phyloP scores from a whole-genome alignment of 2,329 filamentous ascomycete genomes.

The Apiospora malaysiana region DNA sequence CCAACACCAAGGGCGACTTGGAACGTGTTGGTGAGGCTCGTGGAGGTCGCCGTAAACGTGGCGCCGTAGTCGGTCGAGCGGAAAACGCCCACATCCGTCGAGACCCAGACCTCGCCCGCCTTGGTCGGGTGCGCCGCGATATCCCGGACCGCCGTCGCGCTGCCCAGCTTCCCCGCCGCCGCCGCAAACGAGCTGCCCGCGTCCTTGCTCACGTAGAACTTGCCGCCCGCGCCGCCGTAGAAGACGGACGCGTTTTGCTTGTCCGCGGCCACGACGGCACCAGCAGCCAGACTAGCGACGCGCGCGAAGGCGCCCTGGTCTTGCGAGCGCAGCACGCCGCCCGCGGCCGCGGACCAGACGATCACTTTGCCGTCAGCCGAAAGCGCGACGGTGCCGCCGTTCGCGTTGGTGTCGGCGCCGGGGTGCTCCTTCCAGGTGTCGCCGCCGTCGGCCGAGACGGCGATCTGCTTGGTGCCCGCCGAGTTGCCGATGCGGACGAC shows the following conservation, averaged over 20 bases:
- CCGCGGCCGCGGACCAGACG: constrained; percentile 51
- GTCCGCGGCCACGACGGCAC: constrained; percentile 58
- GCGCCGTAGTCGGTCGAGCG: constrained; percentile 57
- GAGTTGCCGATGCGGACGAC: constrained; percentile 58
- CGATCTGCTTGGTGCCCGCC: constrained; percentile 50
- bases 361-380: constrained; percentile 57
- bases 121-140: constrained; percentile 61
- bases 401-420: constrained; percentile 50
- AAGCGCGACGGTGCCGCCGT: constrained; percentile 54
- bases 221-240: constrained; percentile 53
- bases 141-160: constrained; percentile 55
- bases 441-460: constrained; percentile 57
- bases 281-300: constrained; percentile 50
- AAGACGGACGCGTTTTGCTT: constrained; percentile 58
- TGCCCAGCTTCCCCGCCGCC: constrained; percentile 41
- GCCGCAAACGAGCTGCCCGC: constrained; percentile 51
- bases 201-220: constrained; percentile 59
- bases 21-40: constrained; percentile 45
- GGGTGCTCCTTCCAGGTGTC: constrained; percentile 53
- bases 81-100: constrained; percentile 60
- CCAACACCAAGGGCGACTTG: constrained; percentile 52
- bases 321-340: constrained; percentile 50
- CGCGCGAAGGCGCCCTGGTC: constrained; percentile 48
- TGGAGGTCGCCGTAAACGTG: constrained; percentile 49
- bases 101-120: constrained; percentile 66